Percentiles rank a stretch among this genome's conserved stretches.
Conservation (phyloP, 2,329 filamentous ascomycete genomes). For the Monilinia fructigena region DNA sequence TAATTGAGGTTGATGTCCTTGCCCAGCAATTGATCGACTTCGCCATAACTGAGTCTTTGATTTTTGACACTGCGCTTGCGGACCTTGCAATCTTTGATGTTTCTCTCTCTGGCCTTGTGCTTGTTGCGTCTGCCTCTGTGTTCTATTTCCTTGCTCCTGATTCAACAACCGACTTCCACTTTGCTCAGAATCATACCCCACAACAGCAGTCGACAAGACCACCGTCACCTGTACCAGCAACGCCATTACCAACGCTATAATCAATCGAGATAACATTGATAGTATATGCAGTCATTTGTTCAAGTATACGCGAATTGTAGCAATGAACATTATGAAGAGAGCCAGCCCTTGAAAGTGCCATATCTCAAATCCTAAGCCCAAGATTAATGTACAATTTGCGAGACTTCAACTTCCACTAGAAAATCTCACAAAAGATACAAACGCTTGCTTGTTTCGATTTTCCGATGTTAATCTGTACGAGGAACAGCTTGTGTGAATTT, state of each 20-base stretch:
- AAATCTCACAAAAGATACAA: neutral
- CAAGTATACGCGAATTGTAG: conserved; percentile 9
- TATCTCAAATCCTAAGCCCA: neutral
- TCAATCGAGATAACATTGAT: conserved; percentile 15
- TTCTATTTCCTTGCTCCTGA: neutral
- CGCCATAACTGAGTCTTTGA: neutral
- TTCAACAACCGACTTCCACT: neutral
- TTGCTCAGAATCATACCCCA: neutral
- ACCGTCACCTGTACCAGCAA: conserved; percentile 17
- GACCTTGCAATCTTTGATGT: neutral
- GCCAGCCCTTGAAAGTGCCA: conserved; percentile 12
- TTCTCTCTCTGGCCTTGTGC: neutral
- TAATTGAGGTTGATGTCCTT: neutral
- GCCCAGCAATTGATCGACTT: neutral
- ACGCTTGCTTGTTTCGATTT: conserved; percentile 9
- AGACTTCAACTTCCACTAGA: conserved; percentile 1
- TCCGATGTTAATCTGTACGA: neutral
- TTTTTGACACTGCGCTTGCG: neutral
- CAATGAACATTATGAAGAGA: conserved; percentile 10
- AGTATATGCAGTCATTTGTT: conserved; percentile 7
- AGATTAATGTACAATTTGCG: neutral
- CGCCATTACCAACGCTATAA: conserved; percentile 21
- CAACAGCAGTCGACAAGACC: neutral
- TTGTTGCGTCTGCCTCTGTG: neutral
- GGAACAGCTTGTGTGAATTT: conserved; percentile 2